A percentile compares a stretch with the other conserved stretches of the same genome.
Conservation (phyloP, 306 rosid genomes). For the Inga oerstediana region DNA sequence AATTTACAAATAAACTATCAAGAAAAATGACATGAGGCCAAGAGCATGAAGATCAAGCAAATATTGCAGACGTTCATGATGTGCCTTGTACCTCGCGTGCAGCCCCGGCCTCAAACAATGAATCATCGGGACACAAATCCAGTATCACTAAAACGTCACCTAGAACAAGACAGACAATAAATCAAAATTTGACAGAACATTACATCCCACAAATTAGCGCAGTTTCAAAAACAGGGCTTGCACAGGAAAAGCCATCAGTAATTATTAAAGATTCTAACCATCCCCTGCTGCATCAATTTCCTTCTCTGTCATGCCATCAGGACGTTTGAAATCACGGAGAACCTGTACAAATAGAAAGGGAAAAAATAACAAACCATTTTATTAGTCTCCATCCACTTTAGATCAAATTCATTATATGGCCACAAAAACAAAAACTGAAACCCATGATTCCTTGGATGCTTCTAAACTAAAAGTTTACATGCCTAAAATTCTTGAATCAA, state of each 20-base stretch:
- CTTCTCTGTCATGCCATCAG: slow-evolving; percentile 75
- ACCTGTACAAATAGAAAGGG: slow-evolving; percentile 51
- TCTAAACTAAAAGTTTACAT: no score
- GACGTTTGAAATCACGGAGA: slow-evolving; percentile 82
- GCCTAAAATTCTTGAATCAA: no score
- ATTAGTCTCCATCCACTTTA: no score
- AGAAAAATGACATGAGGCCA: no score
- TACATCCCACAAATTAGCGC: no score
- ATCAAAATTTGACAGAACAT: no score
- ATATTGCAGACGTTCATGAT: slow-evolving; percentile 10
- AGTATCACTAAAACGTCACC: slow-evolving; percentile 94
- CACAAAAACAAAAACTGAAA: no score
- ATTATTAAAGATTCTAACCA: slow-evolving; percentile 52
- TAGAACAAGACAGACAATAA: slow-evolving; percentile 35
- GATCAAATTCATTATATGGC: no score
- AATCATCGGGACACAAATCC: slow-evolving; percentile 84
- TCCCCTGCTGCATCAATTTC: slow-evolving; percentile 94
- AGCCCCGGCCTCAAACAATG: slow-evolving; percentile 94
- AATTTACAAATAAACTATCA: not conserved
- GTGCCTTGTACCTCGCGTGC: slow-evolving; percentile 83
- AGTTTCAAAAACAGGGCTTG: not conserved
- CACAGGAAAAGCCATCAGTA: slow-evolving; percentile 1
- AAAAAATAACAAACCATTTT: no score
- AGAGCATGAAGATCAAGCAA: slow-evolving; percentile 4
- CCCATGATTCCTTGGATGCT: no score